Conservation (phyloP, 2,329 filamentous ascomycete species). For the Aspergillus texensis region DNA sequence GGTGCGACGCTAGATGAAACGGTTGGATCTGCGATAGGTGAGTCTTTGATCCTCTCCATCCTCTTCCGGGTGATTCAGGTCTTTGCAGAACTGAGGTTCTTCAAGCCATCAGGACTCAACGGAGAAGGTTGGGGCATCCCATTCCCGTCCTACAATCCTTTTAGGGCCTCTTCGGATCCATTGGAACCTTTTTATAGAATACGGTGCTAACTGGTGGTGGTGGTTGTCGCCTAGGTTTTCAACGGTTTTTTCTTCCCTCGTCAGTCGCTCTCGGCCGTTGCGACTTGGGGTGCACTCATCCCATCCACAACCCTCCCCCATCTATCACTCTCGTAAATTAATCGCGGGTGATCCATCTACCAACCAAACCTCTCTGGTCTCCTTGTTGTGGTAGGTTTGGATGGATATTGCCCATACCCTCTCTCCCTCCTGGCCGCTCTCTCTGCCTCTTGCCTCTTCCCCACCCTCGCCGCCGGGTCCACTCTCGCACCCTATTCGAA, state of each 20-base stretch:
- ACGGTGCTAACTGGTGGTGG: constrained; percentile 31
- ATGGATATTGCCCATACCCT: constrained; percentile 35
- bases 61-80: constrained; percentile 36
- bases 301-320: constrained; percentile 33
- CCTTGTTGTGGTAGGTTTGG: constrained; percentile 41
- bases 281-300: constrained; percentile 34
- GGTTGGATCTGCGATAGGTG: constrained; percentile 35
- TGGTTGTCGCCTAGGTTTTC: constrained; percentile 29
- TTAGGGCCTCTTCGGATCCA: constrained; percentile 20
- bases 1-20: constrained; percentile 35
- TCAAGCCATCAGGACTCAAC: constrained; percentile 35
- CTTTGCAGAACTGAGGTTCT: constrained; percentile 30
- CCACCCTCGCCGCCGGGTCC: constrained; percentile 11
- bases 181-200: constrained; percentile 14
- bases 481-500: constrained; percentile 25
- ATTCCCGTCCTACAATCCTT: constrained; percentile 20
- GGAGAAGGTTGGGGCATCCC: constrained; percentile 20
- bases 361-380: constrained; percentile 27
- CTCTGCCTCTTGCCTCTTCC: constrained; percentile 18
- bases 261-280: constrained; percentile 39
- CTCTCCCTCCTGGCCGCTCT: constrained; percentile 29
- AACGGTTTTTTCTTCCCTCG: constrained; percentile 30
- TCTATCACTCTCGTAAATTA: constrained; percentile 34
- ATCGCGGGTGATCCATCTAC: constrained; percentile 38
- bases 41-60: constrained; percentile 36